These are phyloP conservation scores for Centaurea solstitialis DNA, from an alignment of 129 eudicot species.

Conservation along the genomic window DNA sequence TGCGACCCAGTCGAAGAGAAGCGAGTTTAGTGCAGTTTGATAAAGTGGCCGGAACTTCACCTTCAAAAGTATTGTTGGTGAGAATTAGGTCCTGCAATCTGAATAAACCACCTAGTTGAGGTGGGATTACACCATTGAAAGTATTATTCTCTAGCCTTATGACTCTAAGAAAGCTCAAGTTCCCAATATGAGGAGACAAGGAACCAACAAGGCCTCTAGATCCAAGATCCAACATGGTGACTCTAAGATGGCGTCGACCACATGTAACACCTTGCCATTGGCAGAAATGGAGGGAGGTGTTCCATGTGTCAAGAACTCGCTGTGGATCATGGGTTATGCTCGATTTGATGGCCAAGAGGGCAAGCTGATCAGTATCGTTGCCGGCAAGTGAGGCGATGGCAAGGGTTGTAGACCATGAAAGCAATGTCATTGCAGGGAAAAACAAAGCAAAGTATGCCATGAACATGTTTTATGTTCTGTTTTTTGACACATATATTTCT, in stretches of 20 bases:
- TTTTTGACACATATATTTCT: neutral
- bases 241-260: conserved; percentile 36
- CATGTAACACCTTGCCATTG: conserved; percentile 40
- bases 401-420: neutral
- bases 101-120: conserved; percentile 41
- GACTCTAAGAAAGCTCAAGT: conserved; percentile 41
- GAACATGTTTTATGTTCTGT: neutral
- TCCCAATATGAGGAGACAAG: conserved; percentile 48
- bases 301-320: conserved; percentile 26
- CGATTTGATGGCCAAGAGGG: conserved; percentile 34
- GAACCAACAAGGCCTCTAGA: conserved; percentile 31
- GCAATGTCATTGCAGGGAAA: conserved; percentile 1
- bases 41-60: conserved; percentile 39
- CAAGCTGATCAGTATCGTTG: conserved; percentile 32
- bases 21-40: conserved; percentile 40
- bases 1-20: neutral
- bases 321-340: conserved; percentile 24
- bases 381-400: neutral
- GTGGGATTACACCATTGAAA: conserved; percentile 35
- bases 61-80: conserved; percentile 32
- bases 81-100: conserved; percentile 24
- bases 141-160: conserved; percentile 29
- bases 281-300: conserved; percentile 33
- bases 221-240: conserved; percentile 24
- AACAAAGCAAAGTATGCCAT: conserved; percentile 14